Base-by-base conservation (phyloP, 352 stramenopile species). In the Globisporangium acanthophoron region DNA sequence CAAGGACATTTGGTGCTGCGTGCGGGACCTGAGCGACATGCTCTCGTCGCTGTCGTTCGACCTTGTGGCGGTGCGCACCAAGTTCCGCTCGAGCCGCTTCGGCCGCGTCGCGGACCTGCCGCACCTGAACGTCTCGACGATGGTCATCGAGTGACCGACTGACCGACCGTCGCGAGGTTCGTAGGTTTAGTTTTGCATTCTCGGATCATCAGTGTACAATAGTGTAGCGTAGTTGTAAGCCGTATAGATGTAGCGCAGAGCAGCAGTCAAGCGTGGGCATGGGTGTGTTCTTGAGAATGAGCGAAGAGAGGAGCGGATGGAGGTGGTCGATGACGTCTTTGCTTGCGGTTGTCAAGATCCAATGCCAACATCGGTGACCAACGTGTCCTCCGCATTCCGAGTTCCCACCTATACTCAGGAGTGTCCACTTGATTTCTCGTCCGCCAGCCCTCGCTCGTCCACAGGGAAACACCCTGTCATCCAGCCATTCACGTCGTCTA, bases 1-100 rank as follows among this genome's bases (percentile, higher is more conserved):
- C 39, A 70, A 83, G 29, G 58, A 66, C 9, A 62, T 83, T 50
- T 51, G 64, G 46, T 71, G 69, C 29, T 86, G 76, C 43, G 58
- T 73, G 31, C 62, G 54, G 18, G 69, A 74, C 24, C 56, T 86
- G 27, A 65, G 59, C 37, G 69, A 74, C 35, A 62, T 86, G 44
- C 57, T 66, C 51, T 46, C 52, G 51, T 61, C 73, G 65, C 52
- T 80, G 41, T 66, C 63, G 15, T 74, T 67, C 51, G 73, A 83
- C 11, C 51, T 83, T n/a, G 60, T 73, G 0, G 73, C 73, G 4
- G 60, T 78, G 54, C 51, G 55, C 43, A 81, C 62, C 15, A 86
- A 86, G 58, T 86, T 73, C 62, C 66, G 69, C 41, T 57, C 54
- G 31, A 48, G 52, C 33, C 52, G 57, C 6, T 65, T 68, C 40